phyloP scores from a whole-genome alignment of 768 basidiomycete species.

The Gloeophyllum trabeum region DNA sequence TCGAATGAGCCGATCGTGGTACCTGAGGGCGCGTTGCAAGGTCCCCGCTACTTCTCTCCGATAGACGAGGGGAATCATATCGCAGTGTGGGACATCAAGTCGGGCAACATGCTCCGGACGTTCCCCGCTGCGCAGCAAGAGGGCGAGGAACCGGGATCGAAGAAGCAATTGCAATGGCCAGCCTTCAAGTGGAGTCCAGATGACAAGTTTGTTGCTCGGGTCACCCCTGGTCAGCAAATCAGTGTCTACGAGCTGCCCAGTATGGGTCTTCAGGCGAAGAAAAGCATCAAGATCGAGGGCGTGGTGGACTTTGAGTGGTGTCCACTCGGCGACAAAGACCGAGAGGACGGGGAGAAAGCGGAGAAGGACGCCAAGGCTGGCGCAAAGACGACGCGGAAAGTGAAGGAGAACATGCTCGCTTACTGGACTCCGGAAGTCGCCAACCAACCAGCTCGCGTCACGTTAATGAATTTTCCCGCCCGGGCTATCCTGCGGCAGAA shows the following conservation, averaged over 20 bases:
- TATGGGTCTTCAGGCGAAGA: conserved; percentile 93
- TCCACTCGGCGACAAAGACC: conserved; percentile 83
- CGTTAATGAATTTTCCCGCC: conserved; percentile 83
- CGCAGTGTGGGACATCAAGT: conserved; percentile 98
- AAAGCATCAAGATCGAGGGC: conserved; percentile 94
- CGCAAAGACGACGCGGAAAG: conserved; percentile 34
- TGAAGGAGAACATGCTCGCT: conserved; percentile 83
- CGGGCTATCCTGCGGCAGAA: conserved; percentile 81
- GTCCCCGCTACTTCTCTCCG: conserved; percentile 77
- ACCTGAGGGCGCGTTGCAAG: conserved; percentile 69
- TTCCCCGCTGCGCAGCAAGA: conserved; percentile 62
- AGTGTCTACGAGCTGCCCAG: conserved; percentile 91
- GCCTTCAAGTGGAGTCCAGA: conserved; percentile 95
- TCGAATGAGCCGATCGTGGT: conserved; percentile 89
- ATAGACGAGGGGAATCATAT: conserved; percentile 96
- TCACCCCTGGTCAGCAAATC: conserved; percentile 87
- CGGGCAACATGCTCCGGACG: conserved; percentile 84
- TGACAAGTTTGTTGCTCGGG: conserved; percentile 87
- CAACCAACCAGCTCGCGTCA: conserved; percentile 95
- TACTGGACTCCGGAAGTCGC: conserved; percentile 97
- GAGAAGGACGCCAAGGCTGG: conserved; percentile 30
- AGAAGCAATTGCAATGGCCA: conserved; percentile 91
- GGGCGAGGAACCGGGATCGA: conserved; percentile 41
- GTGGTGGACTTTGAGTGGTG: conserved; percentile 99
- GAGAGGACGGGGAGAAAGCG: conserved; percentile 53